Evolutionary conservation across 1,284 basidiomycete species (phyloP).

Genomic region (Ganoderma sinense): DNA sequence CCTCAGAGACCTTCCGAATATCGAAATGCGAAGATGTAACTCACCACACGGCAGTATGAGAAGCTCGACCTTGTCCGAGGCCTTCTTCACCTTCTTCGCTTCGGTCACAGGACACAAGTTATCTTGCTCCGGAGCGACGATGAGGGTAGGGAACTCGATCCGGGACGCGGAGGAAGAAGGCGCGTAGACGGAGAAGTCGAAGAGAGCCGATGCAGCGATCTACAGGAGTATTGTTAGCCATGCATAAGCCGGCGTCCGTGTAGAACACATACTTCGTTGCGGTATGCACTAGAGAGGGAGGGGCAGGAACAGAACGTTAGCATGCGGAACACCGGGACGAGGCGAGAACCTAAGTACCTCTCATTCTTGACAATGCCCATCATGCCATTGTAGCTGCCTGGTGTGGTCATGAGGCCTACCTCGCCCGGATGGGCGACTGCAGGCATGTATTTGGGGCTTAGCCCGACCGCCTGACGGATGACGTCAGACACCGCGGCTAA

Average conservation of each 20-base stretch:
- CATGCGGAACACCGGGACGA: no score
- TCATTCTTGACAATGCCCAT: slow-evolving; percentile 8
- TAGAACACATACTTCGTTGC: slow-evolving; percentile 18
- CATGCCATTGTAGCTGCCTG: slow-evolving; percentile 18
- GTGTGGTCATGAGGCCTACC: slow-evolving; percentile 20
- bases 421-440: slow-evolving; percentile 24
- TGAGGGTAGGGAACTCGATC: slow-evolving; percentile 22
- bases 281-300: slow-evolving; percentile 9
- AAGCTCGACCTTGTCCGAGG: slow-evolving; percentile 17
- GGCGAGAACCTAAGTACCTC: not conserved
- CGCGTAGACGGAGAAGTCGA: slow-evolving; percentile 25
- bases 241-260: not conserved
- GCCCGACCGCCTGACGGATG: slow-evolving; percentile 41
- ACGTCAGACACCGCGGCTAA: slow-evolving; percentile 39
- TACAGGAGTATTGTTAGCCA: not conserved
- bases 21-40: not conserved
- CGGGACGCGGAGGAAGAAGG: slow-evolving; percentile 17
- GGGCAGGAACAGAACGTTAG: not conserved
- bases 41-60: slow-evolving; percentile 14
- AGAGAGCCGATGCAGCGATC: slow-evolving; percentile 27
- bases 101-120: slow-evolving; percentile 18
- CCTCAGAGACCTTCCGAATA: not conserved
- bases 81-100: slow-evolving; percentile 13
- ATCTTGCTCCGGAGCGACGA: slow-evolving; percentile 21
- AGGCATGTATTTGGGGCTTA: slow-evolving; percentile 46